Base-by-base conservation (phyloP, 192 early-diverging fungal genomes). In the Coemansia sp. region DNA sequence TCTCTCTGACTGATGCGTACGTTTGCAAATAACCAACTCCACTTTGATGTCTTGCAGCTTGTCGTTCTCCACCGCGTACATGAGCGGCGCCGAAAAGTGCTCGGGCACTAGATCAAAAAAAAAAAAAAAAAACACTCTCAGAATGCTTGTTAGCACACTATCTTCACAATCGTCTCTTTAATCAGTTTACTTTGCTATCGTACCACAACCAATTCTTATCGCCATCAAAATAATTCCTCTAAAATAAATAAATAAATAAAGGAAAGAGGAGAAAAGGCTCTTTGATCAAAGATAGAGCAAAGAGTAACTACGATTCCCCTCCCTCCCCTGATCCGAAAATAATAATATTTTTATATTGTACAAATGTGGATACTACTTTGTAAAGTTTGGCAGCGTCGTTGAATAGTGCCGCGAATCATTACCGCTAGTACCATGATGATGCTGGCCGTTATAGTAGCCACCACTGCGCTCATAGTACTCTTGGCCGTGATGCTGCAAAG, bases 71-170 rank as follows among this genome's bases (percentile, higher is more conserved):
- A 75, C 71, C 3, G 86, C 89, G 57, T 89, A 81, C 63, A 87
- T 73, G 40, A 91, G 73, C 10, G 90, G 90, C n/a, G 88, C 89
- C 11, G 90, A 91, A 76, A 91, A 91, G 63, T 91, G 90, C 66
- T 91, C 90, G 22, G 90, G 90, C 22, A 91, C 89, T 87, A 71
- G 51, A 62, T 14, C 3, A 5, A 6, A 17, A n/a, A 54, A 27
- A 37, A 12, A 19, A 40, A 14, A 27, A 17, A 24, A 24, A 11
- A 19, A 6, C n/a, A n/a, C n/a, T n/a, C n/a, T n/a, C n/a, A n/a
- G n/a, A n/a, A n/a, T n/a, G n/a, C n/a, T n/a, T n/a, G n/a, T n/a
- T n/a, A n/a, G n/a, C n/a, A n/a, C n/a, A n/a, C n/a, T n/a, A n/a
- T n/a, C n/a, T n/a, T n/a, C n/a, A n/a, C n/a, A n/a, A n/a, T n/a